Percentiles rank a stretch among this genome's conserved stretches.
Conservation (phyloP, 2,329 filamentous ascomycete species). For the Pyrenochaeta sp. region DNA sequence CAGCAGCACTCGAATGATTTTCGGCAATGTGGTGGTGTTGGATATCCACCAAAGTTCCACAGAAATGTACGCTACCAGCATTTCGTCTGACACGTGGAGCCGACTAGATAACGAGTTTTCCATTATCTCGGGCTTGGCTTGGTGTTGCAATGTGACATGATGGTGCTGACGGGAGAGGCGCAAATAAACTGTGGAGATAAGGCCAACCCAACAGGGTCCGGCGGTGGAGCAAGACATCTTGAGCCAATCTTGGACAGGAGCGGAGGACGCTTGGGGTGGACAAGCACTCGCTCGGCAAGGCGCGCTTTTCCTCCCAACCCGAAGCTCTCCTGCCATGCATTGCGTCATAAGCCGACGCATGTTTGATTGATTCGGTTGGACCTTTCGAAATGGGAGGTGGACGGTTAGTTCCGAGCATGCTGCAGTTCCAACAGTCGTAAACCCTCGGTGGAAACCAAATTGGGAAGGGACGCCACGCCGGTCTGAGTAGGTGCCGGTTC, state of each 20-base stretch:
- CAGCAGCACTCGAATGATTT: conserved; percentile 17
- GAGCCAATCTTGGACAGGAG: conserved; percentile 34
- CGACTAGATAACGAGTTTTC: conserved; percentile 42
- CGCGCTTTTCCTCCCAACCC: conserved; percentile 28
- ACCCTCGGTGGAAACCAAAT: neutral
- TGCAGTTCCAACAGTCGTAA: neutral
- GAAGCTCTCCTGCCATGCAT: conserved; percentile 26
- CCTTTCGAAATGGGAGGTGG: neutral
- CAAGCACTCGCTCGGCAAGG: conserved; percentile 33
- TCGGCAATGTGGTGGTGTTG: conserved; percentile 23
- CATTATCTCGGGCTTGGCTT: conserved; percentile 38
- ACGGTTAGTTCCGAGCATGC: neutral
- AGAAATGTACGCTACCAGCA: conserved; percentile 27
- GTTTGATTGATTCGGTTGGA: neutral
- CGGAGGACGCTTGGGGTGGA: conserved; percentile 33
- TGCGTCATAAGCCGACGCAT: conserved; percentile 29
- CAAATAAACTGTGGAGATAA: conserved; percentile 39
- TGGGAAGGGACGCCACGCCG: neutral
- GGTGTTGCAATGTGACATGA: conserved; percentile 34
- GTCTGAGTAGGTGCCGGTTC: neutral
- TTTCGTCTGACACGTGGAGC: conserved; percentile 35
- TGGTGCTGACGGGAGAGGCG: conserved; percentile 33
- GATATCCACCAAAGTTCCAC: conserved; percentile 27
- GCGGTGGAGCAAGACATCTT: conserved; percentile 30
- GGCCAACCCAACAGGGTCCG: conserved; percentile 34